Base-by-base conservation (phyloP, 2,329 filamentous ascomycete species). In the Cercospora canescens region DNA sequence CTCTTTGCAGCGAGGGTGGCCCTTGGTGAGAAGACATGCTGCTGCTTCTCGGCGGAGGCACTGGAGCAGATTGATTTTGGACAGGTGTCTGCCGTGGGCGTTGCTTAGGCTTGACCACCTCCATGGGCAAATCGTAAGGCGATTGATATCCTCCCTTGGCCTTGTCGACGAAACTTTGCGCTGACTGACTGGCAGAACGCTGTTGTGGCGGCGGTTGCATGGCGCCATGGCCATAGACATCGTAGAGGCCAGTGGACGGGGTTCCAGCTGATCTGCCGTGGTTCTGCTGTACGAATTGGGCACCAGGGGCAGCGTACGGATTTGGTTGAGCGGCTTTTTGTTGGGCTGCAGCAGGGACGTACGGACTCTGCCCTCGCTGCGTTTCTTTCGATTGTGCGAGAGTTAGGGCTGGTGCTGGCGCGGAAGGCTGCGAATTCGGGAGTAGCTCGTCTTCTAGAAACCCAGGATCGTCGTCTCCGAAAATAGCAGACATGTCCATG, bases 51-150 rank as follows among this genome's bases (percentile, higher is more conserved):
- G 85, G 84, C 4, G 75, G 74, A 14, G 88, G 87, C 37, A 84
- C 81, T 14, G 84, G 83, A 12, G 69, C 62, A 32, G 66, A 32
- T 58, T 60, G 56, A 7, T 62, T 35, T 30, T 66, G 48, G 18
- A 65, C 62, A 32, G 66, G 64, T 35, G 81, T 75, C 72, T 62
- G 70, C 72, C 37, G 80, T 75, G 69, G 69, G 57, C 80, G 76
- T 64, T 81, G 91, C 89, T 77, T 88, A 84, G 74, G 90, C 71
- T 90, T 91, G 30, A 91, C 86, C 32, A 99, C 86, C 62, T 97
- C 94, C 79, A 95, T 92, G 4, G 95, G 95, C 21, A 99, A 84
- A 80, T 99, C 96, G 74, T 97, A 99, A 0, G 95, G 95, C 21
- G 94, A 98, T 57, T 90, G 86, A 77, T 99, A 99, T 7, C 94